These are phyloP conservation scores for Penicillium sp. DNA, from an alignment of 2,329 filamentous ascomycete species.

Conservation along the genomic window DNA sequence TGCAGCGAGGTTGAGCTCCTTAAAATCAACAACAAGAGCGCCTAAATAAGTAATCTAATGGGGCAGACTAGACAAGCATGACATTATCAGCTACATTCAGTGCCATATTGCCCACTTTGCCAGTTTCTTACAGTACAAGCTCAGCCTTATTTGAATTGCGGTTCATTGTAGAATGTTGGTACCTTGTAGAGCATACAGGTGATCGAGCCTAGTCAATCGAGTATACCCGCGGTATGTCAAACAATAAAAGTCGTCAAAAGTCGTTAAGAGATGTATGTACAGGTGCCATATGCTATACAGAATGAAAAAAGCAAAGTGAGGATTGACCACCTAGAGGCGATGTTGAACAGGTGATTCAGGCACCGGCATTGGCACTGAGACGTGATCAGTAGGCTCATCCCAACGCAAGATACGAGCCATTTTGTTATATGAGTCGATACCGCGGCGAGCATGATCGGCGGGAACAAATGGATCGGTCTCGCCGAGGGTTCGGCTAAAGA, in stretches of 20 bases:
- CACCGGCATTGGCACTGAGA: background rate
- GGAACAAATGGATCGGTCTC: slow-evolving; percentile 24
- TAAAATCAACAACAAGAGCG: slow-evolving; percentile 55
- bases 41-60: slow-evolving; percentile 24
- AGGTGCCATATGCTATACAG: background rate
- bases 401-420: slow-evolving; percentile 19
- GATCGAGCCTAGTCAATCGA: background rate
- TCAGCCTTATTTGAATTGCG: background rate
- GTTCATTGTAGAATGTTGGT: background rate
- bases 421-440: slow-evolving; percentile 27
- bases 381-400: slow-evolving; percentile 12
- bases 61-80: background rate
- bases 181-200: no score
- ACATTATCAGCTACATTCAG: background rate
- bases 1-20: slow-evolving; percentile 67
- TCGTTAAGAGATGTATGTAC: background rate
- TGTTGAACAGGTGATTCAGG: slow-evolving; percentile 20
- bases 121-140: background rate
- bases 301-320: background rate
- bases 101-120: background rate
- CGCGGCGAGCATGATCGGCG: slow-evolving; percentile 24
- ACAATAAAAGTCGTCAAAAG: background rate
- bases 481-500: slow-evolving; percentile 26
- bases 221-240: background rate
- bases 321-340: slow-evolving; percentile 12